Percentiles rank a stretch among this genome's conserved stretches.
Conservation (phyloP, 140 eudicot genomes). For the Erigeron philadelphicus region DNA sequence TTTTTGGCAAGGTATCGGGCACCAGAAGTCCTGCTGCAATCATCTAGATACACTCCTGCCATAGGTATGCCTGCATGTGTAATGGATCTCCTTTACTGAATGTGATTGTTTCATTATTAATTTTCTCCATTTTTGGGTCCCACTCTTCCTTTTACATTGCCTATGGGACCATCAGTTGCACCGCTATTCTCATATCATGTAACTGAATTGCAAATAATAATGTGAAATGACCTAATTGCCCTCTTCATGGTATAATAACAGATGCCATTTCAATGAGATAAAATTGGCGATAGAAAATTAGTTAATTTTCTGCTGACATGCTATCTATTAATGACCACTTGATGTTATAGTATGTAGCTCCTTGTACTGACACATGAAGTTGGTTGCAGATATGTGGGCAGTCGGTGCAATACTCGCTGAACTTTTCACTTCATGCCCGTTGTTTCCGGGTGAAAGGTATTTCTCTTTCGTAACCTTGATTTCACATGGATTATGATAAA, state of each 20-base stretch:
- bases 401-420: slow-evolving; percentile 94
- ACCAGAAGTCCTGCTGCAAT: slow-evolving; percentile 86
- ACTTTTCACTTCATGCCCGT: slow-evolving; percentile 74
- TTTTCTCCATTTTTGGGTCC: slow-evolving; percentile 9
- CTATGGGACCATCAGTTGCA: background rate
- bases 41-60: slow-evolving; percentile 75
- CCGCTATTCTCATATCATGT: background rate
- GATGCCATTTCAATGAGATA: background rate
- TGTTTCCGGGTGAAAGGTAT: slow-evolving; percentile 91
- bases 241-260: background rate
- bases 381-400: slow-evolving; percentile 94
- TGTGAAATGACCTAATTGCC: background rate
- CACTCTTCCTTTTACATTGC: background rate
- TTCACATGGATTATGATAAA: background rate
- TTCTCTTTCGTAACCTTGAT: background rate
- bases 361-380: slow-evolving; percentile 18
- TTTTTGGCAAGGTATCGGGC: slow-evolving; percentile 79
- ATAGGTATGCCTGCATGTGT: slow-evolving; percentile 47
- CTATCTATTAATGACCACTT: background rate
- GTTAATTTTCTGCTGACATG: background rate
- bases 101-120: background rate
- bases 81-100: background rate
- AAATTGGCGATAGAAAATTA: background rate
- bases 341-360: background rate
- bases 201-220: background rate